A percentile compares a stretch with the other conserved stretches of the same genome.
Evolutionary conservation across 2,329 filamentous ascomycete genomes (phyloP).

Genomic region (Ramularia collo-cygni): DNA sequence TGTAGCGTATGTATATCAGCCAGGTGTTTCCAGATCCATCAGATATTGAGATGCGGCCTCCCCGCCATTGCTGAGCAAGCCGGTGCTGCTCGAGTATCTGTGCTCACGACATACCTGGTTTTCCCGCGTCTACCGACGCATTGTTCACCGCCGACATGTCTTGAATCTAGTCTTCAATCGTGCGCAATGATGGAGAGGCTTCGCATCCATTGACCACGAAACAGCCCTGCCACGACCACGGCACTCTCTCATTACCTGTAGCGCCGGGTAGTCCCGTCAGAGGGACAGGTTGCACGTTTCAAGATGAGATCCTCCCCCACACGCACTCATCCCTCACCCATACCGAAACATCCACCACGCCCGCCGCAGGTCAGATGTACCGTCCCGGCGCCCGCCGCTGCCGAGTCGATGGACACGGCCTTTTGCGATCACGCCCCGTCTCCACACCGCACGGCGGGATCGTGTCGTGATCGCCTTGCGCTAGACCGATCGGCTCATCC

Average conservation of each 20-base stretch:
- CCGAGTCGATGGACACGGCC: too few species aligned
- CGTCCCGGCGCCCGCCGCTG: too few species aligned
- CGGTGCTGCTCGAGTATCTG: background rate
- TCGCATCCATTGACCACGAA: background rate
- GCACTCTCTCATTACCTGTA: background rate
- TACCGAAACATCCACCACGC: too few species aligned
- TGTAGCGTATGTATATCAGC: slow-evolving; percentile 4
- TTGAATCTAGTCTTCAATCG: background rate
- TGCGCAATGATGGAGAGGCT: background rate
- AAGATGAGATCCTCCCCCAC: too few species aligned
- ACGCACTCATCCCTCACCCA: too few species aligned
- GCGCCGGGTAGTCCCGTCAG: background rate
- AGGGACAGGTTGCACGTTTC: too few species aligned
- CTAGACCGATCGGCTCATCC: too few species aligned
- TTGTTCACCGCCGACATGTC: slow-evolving; percentile 15
- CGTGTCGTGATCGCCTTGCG: too few species aligned
- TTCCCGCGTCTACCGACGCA: slow-evolving; percentile 9
- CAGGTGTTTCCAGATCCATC: background rate
- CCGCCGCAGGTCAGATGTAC: too few species aligned
- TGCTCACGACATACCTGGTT: slow-evolving; percentile 13
- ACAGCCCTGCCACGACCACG: slow-evolving; percentile 1
- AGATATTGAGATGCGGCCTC: slow-evolving; percentile 1
- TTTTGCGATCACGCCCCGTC: too few species aligned
- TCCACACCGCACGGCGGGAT: too few species aligned
- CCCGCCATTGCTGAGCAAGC: slow-evolving; percentile 5